phyloP scores from a whole-genome alignment of 129 eudicot species.

The Flaveria robusta region DNA sequence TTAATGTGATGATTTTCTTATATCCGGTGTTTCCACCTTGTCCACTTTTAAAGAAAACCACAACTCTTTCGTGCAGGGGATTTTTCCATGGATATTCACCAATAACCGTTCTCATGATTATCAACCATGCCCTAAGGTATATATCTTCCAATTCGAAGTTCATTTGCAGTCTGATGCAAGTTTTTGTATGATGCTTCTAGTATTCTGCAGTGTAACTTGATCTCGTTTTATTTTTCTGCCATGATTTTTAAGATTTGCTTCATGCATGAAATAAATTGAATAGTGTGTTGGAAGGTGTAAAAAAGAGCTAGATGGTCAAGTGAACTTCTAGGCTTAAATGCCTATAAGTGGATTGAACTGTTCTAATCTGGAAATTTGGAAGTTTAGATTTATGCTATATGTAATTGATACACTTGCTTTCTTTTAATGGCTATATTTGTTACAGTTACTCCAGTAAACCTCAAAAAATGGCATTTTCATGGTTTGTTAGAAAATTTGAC shows the following conservation, averaged over 20 bases:
- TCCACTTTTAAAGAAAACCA: conserved; percentile 10
- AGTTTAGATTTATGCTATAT: neutral
- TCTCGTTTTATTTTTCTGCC: neutral
- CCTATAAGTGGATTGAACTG: conserved; percentile 3
- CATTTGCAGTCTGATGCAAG: conserved; percentile 16
- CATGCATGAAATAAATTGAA: conserved; percentile 4
- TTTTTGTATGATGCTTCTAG: conserved; percentile 8
- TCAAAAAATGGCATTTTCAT: neutral
- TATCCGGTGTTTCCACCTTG: neutral
- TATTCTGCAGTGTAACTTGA: conserved; percentile 10
- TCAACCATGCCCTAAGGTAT: conserved; percentile 96
- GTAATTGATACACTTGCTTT: neutral
- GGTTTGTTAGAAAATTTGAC: conserved; percentile 3
- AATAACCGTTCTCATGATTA: conserved; percentile 88
- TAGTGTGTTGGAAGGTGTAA: neutral
- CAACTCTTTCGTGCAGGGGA: conserved; percentile 60
- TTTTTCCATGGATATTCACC: conserved; percentile 96
- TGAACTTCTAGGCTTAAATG: conserved; percentile 6
- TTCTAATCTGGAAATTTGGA: neutral
- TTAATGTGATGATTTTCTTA: conserved; percentile 6
- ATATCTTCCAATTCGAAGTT: conserved; percentile 1
- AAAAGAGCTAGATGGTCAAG: conserved; percentile 8
- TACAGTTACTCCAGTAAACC: neutral
- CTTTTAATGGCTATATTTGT: neutral
- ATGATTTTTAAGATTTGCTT: neutral